Evolutionary conservation across 257 asterid genomes (phyloP), one percentile per base, ranked within the genome.

Genomic region (Scutellaria minor): DNA sequence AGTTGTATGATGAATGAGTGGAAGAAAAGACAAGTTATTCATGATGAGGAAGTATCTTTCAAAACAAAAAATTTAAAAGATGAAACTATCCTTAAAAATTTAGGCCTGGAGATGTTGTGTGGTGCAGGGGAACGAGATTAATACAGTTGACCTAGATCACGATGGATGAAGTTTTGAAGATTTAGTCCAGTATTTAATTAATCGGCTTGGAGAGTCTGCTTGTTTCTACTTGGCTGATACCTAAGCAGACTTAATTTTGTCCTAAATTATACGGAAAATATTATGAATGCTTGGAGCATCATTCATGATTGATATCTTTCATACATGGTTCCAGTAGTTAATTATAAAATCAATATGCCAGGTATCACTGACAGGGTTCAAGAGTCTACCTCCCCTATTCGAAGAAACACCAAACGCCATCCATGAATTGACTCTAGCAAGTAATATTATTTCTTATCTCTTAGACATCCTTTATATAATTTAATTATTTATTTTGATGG

Each of bases 351-450:
- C 40, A 35, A 66, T 18, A 7, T 72, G 72, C 74, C 82, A 86
- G 91, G 89, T 87, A 73, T 45, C 13, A 6, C 74, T 85, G 83
- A 82, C 86, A 13, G 82, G 77, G 55, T 85, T 84, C 78, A 83
- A 68, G 85, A 87, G 90, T 73, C 81, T 87, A 27, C 90, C 92
- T 70, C 92, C 92, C 3, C 73, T 87, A 24, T 80, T 83, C 70
- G 82, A 81, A 80, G 73, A 81, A 39, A 83, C 88, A 9, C 90
- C 90, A 62, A 83, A 79, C 68, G 85, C 88, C 9, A 48, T 78
- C 78, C 81, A 81, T n/a, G 92, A 84, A 71, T 52, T 81, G 81
- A 79, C 88, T 10, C 76, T 87, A 63, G 92, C 92, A 76, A 84
- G 92, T 87, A 83, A 66, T 77, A 35, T 59, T 67, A 65, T 18